Conservation (phyloP, 148 eudicot species). For the Rheum nobile region DNA sequence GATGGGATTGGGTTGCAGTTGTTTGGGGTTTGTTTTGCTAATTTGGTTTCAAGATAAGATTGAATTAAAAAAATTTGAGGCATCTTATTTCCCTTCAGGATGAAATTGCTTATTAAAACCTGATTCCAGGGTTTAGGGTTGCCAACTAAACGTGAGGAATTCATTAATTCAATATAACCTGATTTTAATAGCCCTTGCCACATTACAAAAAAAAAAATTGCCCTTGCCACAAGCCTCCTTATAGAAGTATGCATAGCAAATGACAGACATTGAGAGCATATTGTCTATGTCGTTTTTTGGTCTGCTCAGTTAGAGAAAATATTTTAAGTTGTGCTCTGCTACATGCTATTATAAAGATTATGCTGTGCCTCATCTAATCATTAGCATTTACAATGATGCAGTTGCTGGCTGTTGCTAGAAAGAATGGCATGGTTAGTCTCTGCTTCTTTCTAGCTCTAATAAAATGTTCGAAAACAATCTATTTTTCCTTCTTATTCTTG, state of each 20-base stretch:
- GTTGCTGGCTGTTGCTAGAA: conserved; percentile 83
- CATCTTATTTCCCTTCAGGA: background rate
- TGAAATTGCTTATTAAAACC: background rate
- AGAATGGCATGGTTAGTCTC: conserved; percentile 66
- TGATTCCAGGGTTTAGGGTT: background rate
- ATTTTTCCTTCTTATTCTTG: background rate
- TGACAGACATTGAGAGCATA: background rate
- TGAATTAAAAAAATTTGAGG: background rate
- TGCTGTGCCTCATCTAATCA: background rate
- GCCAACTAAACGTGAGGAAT: background rate
- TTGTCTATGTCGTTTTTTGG: background rate
- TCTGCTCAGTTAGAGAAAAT: background rate
- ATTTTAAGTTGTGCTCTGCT: background rate
- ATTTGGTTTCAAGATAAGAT: background rate
- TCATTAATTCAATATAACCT: background rate
- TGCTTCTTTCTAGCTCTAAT: conserved; percentile 2
- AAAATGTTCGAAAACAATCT: background rate
- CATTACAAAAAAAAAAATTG: no score
- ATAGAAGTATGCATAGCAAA: background rate
- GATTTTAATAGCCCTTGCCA: no score
- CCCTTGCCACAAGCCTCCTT: background rate
- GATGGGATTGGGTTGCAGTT: background rate
- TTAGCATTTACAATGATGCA: conserved; percentile 24
- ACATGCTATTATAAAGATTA: background rate
- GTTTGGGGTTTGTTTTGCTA: background rate